Base-by-base conservation (phyloP, 148 eudicot genomes). In the Cornus suecica region DNA sequence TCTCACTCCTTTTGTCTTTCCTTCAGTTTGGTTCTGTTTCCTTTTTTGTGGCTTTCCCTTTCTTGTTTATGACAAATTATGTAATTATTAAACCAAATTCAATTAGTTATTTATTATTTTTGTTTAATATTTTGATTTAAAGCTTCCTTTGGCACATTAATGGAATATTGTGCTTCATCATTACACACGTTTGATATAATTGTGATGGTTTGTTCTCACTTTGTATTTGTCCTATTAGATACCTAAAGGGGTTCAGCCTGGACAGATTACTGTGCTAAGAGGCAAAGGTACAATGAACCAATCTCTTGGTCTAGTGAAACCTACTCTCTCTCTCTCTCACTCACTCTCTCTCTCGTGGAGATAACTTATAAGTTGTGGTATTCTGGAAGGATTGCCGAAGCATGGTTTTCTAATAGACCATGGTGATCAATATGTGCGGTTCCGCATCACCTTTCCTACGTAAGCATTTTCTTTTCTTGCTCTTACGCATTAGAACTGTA, bases 221-320 rank as follows among this genome's bases (percentile, higher is more conserved):
- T 10, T 70, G 63, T 28, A 6, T 68, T 83, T 73, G 48, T 69
- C 68, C 69, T 74, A 73, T 31, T 79, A 94, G 99, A 89, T 94
- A 80, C 99, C 99, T 3, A 88, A 85, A 82, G 97, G 96, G 54
- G 99, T 94, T 74, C 99, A 94, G 77, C 97, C 86, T 51, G 97
- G 99, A 66, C 96, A 94, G 67, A 83, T 87, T 80, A 76, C 81
- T 68, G 75, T 83, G 64, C 86, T 94, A 41, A 84, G 96, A 78
- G 97, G 99, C 86, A 90, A 78, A 87, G 99, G 99, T 94, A 77
- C 23, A 65, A 69, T 41, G n/a, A 37, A 34, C 67, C 42, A 24
- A 70, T 13, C 66, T 65, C 0, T 68, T 81, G 15, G 52, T 32
- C 25, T 78, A 69, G 68, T 60, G 31, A 48, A 77, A 22, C 30